Conservation (phyloP, 2,329 filamentous ascomycete species). For the Exophiala dermatitidis region DNA sequence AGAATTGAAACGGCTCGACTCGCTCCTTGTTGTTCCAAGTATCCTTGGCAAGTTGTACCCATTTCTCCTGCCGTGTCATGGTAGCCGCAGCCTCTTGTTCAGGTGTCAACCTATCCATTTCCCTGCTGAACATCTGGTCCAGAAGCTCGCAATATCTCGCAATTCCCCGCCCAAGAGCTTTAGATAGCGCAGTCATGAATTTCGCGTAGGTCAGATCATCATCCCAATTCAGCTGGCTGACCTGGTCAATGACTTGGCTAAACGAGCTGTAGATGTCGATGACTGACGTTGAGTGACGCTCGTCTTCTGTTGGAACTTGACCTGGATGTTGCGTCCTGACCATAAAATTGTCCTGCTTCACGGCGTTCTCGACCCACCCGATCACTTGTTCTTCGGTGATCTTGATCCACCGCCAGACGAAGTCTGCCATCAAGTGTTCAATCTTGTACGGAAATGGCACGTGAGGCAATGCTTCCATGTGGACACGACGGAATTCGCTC, state of each 20-base stretch:
- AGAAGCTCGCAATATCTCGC: slow-evolving; percentile 86
- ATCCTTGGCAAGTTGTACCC: slow-evolving; percentile 88
- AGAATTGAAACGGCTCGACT: slow-evolving; percentile 91
- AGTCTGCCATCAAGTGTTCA: slow-evolving; percentile 76
- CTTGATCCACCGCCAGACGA: slow-evolving; percentile 92
- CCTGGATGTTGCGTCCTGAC: slow-evolving; percentile 60
- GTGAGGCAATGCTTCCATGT: slow-evolving; percentile 64
- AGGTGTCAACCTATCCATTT: slow-evolving; percentile 87
- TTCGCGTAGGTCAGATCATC: slow-evolving; percentile 89
- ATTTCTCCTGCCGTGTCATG: slow-evolving; percentile 83
- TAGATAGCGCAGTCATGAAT: slow-evolving; percentile 91
- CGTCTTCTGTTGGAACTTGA: slow-evolving; percentile 62
- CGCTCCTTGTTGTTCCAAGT: slow-evolving; percentile 88
- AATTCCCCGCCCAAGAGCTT: slow-evolving; percentile 73
- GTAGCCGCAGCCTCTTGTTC: slow-evolving; percentile 72
- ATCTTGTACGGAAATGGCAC: slow-evolving; percentile 78
- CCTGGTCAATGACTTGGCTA: slow-evolving; percentile 81
- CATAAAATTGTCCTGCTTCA: slow-evolving; percentile 82
- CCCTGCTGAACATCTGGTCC: slow-evolving; percentile 74
- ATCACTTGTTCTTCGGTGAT: slow-evolving; percentile 72
- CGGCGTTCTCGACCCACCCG: slow-evolving; percentile 79
- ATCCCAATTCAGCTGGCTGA: slow-evolving; percentile 81
- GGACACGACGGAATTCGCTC: slow-evolving; percentile 74
- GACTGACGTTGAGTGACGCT: slow-evolving; percentile 86
- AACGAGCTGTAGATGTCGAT: slow-evolving; percentile 92